phyloP scores from a whole-genome alignment of 2,329 filamentous ascomycete species.

The Coniochaeta sp. region DNA sequence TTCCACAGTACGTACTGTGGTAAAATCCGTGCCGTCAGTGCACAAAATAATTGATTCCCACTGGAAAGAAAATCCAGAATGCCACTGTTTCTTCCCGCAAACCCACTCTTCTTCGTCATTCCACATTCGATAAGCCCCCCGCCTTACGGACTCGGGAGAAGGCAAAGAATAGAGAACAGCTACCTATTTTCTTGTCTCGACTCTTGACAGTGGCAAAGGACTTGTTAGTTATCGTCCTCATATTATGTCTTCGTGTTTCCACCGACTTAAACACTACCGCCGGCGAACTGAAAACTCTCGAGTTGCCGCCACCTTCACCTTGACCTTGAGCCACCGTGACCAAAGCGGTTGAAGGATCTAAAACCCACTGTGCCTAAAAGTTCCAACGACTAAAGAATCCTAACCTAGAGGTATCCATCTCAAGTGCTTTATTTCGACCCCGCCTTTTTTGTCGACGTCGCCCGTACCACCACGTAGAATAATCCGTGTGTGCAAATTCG shows the following conservation, averaged over 20 bases:
- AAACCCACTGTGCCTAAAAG: neutral
- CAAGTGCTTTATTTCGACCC: neutral
- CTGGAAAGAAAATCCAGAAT: conserved; percentile 8
- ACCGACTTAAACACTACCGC: conserved; percentile 6
- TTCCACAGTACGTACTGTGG: too few species aligned
- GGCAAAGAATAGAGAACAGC: neutral
- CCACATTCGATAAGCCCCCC: neutral
- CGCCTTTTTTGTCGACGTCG: neutral
- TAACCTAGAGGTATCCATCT: too few species aligned
- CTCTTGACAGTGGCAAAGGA: neutral
- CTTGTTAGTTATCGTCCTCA: neutral
- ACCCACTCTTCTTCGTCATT: neutral
- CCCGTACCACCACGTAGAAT: neutral
- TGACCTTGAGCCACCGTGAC: neutral
- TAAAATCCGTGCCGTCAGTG: neutral
- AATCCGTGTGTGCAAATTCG: neutral
- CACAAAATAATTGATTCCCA: conserved; percentile 11
- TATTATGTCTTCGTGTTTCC: conserved; percentile 10
- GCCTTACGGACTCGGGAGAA: neutral
- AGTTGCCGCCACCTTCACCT: too few species aligned
- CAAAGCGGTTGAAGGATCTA: neutral
- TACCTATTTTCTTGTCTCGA: neutral
- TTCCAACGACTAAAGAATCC: neutral
- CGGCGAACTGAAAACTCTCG: conserved; percentile 5
- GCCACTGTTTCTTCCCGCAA: neutral